Percentiles rank a stretch among this genome's conserved stretches.
Conservation (phyloP, 2,329 filamentous ascomycete genomes). For the Microdochium bolleyi region DNA sequence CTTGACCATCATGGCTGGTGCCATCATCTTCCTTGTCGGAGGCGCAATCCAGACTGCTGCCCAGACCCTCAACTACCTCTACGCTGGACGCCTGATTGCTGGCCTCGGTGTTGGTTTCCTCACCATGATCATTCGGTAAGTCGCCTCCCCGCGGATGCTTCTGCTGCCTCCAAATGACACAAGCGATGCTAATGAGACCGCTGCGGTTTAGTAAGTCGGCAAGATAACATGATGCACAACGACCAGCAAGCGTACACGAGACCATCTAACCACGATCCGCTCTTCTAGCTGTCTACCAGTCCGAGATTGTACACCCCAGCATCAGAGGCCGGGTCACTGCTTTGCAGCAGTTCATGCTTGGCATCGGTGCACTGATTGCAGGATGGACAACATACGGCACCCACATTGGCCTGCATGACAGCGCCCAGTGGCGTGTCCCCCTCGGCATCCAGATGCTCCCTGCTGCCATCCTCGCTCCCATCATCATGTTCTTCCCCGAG, state of each 20-base stretch:
- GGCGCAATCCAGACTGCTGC: slow-evolving; percentile 68
- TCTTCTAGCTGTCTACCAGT: slow-evolving; percentile 58
- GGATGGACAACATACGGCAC: slow-evolving; percentile 65
- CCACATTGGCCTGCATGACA: slow-evolving; percentile 18
- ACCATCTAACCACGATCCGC: neutral
- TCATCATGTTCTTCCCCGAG: slow-evolving; percentile 67
- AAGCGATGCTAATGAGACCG: slow-evolving; percentile 20
- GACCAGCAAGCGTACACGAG: neutral
- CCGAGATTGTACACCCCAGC: slow-evolving; percentile 68
- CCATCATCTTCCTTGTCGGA: slow-evolving; percentile 63
- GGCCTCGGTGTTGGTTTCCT: slow-evolving; percentile 50
- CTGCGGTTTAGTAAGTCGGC: slow-evolving; percentile 14
- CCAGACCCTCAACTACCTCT: slow-evolving; percentile 48
- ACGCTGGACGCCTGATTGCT: slow-evolving; percentile 61
- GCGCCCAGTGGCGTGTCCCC: slow-evolving; percentile 43
- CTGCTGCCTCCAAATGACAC: slow-evolving; percentile 33
- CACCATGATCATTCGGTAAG: slow-evolving; percentile 30
- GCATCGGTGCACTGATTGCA: slow-evolving; percentile 64
- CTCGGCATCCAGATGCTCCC: slow-evolving; percentile 67
- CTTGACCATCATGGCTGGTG: slow-evolving; percentile 64
- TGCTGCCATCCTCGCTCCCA: slow-evolving; percentile 51
- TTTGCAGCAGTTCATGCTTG: slow-evolving; percentile 77
- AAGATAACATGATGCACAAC: slow-evolving; percentile 8
- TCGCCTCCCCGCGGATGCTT: neutral
- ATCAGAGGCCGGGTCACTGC: slow-evolving; percentile 70